Percentiles rank a stretch among this genome's conserved stretches.
These are phyloP conservation scores for Coprinellus micaceus DNA, from an alignment of 768 basidiomycete genomes.

Conservation along the genomic window DNA sequence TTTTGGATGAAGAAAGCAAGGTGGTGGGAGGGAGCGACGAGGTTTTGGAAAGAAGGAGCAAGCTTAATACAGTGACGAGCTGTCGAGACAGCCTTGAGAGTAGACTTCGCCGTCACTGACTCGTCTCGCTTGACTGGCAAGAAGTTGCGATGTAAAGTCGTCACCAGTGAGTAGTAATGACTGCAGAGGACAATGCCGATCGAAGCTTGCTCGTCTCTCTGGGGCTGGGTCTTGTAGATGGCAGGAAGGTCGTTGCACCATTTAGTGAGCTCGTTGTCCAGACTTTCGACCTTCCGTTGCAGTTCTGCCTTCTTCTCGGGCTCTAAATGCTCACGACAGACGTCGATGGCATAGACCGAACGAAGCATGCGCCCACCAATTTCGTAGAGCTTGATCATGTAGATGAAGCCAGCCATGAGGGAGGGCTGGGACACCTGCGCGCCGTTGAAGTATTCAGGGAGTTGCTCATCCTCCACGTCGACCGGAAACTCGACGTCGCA, in stretches of 20 bases:
- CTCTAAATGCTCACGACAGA: constrained; percentile 68
- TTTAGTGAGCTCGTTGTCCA: constrained; percentile 72
- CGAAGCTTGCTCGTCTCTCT: constrained; percentile 76
- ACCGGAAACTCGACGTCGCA: constrained; percentile 86
- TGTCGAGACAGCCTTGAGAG: constrained; percentile 75
- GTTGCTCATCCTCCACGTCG: constrained; percentile 75
- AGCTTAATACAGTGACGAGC: constrained; percentile 83
- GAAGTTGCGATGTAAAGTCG: constrained; percentile 85
- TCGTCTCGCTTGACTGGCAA: constrained; percentile 76
- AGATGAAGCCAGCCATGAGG: constrained; percentile 79
- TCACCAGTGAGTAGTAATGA: constrained; percentile 85
- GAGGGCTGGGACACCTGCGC: constrained; percentile 55
- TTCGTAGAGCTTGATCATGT: constrained; percentile 74
- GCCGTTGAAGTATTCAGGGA: constrained; percentile 70
- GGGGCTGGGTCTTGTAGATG: constrained; percentile 69
- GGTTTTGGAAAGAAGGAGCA: constrained; percentile 79
- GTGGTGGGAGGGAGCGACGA: constrained; percentile 82
- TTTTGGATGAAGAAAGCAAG: constrained; percentile 88
- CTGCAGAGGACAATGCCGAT: constrained; percentile 86
- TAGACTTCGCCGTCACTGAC: constrained; percentile 65
- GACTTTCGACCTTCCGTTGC: constrained; percentile 71
- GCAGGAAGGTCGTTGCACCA: constrained; percentile 81
- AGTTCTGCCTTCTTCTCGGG: constrained; percentile 71
- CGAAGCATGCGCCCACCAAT: constrained; percentile 81
- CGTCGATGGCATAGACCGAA: constrained; percentile 79